A percentile compares a stretch with the other conserved stretches of the same genome.
These are phyloP conservation scores for Solanum hybrid DNA, from an alignment of 305 asterid species.

Conservation along the genomic window DNA sequence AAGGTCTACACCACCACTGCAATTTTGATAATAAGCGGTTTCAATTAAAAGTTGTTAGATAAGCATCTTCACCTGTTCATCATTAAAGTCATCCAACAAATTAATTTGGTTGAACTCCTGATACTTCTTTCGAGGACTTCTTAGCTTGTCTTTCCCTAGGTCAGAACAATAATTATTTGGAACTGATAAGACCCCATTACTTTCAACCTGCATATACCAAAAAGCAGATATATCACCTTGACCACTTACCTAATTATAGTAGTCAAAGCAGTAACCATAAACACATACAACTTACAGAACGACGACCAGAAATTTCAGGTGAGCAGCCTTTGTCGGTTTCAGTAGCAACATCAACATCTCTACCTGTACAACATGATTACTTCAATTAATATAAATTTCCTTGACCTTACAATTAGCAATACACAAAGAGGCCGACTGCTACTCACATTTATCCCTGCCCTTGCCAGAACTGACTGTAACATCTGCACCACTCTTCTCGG, in stretches of 20 bases:
- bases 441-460: conserved; percentile 29
- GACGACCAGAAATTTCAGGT: conserved; percentile 63
- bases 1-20: not conserved
- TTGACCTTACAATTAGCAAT: not conserved
- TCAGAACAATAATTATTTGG: conserved; percentile 35
- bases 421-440: conserved; percentile 5
- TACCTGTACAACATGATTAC: conserved; percentile 36
- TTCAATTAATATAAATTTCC: conserved; percentile 7
- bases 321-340: conserved; percentile 31
- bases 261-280: conserved; percentile 41
- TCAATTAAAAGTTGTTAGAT: not conserved
- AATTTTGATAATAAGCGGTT: not conserved
- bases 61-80: conserved; percentile 53
- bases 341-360: conserved; percentile 22
- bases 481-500: conserved; percentile 25
- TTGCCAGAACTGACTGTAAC: conserved; percentile 22
- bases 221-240: conserved; percentile 38
- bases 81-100: conserved; percentile 46
- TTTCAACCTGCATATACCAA: conserved; percentile 54
- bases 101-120: conserved; percentile 39
- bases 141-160: conserved; percentile 26
- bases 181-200: conserved; percentile 58
- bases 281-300: conserved; percentile 99
- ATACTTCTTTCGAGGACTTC: conserved; percentile 35
- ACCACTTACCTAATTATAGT: conserved; percentile 32